Evolutionary conservation across 78 protist species (phyloP).

Genomic region (Polysphondylium violaceum): DNA sequence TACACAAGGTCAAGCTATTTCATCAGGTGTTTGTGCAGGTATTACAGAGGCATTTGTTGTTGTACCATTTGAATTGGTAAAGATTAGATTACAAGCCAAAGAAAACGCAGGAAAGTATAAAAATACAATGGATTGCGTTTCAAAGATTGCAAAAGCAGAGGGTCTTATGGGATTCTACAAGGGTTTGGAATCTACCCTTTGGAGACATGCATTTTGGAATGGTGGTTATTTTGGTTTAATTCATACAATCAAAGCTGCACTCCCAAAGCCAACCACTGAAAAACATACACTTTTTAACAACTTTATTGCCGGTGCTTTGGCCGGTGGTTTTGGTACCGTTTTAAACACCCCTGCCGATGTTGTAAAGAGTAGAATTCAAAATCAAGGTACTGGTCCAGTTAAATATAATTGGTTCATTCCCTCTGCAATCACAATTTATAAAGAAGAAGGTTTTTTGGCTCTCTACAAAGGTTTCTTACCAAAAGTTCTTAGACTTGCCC

Average conservation of each 20-base stretch:
- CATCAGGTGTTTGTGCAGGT: conserved; percentile 87
- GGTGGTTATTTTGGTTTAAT: conserved; percentile 90
- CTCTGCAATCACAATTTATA: conserved; percentile 55
- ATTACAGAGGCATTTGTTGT: conserved; percentile 89
- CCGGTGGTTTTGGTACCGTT: conserved; percentile 88
- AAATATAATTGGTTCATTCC: conserved; percentile 83
- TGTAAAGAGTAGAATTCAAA: conserved; percentile 87
- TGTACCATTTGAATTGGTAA: conserved; percentile 90
- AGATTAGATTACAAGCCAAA: conserved; percentile 89
- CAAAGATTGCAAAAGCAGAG: conserved; percentile 46
- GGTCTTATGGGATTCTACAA: conserved; percentile 76
- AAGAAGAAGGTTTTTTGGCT: conserved; percentile 85
- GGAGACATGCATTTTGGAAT: conserved; percentile 89
- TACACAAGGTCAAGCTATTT: conserved; percentile 56
- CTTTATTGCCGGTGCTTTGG: conserved; percentile 88
- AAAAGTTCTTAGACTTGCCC: conserved; percentile 89
- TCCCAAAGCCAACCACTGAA: conserved; percentile 68
- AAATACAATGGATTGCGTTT: conserved; percentile 77
- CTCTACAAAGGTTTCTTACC: conserved; percentile 92
- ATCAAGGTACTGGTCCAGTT: conserved; percentile 41
- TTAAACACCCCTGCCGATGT: conserved; percentile 93
- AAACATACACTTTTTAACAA: conserved; percentile 25
- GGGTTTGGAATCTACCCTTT: conserved; percentile 89
- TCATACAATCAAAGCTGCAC: conserved; percentile 41
- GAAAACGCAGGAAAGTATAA: conserved; percentile 75